Percentiles rank a stretch among this genome's conserved stretches.
phyloP scores from a whole-genome alignment of 148 eudicot species.

The Rhododendron molle region DNA sequence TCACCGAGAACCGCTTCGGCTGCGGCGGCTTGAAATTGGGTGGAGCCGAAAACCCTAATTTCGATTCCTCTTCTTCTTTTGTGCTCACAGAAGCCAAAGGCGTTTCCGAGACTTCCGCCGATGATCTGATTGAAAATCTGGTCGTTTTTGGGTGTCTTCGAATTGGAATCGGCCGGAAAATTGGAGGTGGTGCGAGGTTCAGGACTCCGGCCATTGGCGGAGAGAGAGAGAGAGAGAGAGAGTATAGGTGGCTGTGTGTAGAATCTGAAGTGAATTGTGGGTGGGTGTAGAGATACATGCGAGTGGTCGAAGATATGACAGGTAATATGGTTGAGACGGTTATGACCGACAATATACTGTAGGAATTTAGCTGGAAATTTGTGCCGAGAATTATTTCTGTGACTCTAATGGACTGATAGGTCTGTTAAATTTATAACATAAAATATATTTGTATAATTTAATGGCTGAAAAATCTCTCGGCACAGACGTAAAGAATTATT shows the following conservation, averaged over 20 bases:
- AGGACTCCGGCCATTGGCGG: conserved; percentile 36
- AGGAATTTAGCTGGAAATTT: too few relatives aligned
- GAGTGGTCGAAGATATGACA: background rate
- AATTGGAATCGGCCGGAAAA: conserved; percentile 17
- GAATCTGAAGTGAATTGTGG: background rate
- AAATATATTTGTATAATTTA: too few relatives aligned
- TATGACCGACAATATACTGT: too few relatives aligned
- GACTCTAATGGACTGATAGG: too few relatives aligned
- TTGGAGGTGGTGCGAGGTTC: conserved; percentile 21
- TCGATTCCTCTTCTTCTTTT: conserved; percentile 1
- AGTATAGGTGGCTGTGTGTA: background rate
- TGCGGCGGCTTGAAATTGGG: conserved; percentile 46
- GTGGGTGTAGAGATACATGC: background rate
- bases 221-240: background rate
- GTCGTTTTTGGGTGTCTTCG: background rate
- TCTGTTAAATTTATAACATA: too few relatives aligned
- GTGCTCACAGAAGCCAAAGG: conserved; percentile 19
- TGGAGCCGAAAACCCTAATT: conserved; percentile 17
- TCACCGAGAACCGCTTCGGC: conserved; percentile 36
- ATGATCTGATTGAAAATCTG: conserved; percentile 15
- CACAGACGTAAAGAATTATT: too few relatives aligned
- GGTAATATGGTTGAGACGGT: background rate
- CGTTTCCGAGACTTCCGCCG: conserved; percentile 26
- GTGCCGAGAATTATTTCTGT: too few relatives aligned
- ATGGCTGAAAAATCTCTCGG: too few relatives aligned